phyloP scores from a whole-genome alignment of 805 yeast genomes.

The Cyberlindnera mycetangii region DNA sequence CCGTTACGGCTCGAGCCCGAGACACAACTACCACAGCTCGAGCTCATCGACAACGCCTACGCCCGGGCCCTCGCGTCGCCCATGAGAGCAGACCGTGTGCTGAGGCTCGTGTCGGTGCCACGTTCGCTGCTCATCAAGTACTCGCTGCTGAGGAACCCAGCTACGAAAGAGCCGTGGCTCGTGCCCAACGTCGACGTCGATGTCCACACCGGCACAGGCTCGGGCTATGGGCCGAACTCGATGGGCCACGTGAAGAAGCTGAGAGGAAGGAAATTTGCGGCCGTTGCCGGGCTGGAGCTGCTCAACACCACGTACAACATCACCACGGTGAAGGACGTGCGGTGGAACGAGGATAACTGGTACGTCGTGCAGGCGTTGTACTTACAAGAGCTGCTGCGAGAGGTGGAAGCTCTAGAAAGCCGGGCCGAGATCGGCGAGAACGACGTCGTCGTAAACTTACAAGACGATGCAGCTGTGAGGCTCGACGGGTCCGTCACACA shows the following conservation, averaged over 20 bases:
- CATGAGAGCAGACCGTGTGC: constrained; percentile 37
- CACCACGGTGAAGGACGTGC: constrained; percentile 10
- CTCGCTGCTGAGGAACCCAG: constrained; percentile 9
- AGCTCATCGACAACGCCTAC: not conserved
- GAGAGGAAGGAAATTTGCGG: constrained; percentile 6
- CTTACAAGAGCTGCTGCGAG: constrained; percentile 6
- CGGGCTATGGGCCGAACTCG: constrained; percentile 16
- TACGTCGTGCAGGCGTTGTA: constrained; percentile 14
- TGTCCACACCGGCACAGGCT: constrained; percentile 7
- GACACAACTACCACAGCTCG: not conserved
- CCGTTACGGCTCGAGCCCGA: not conserved
- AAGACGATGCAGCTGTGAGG: not conserved
- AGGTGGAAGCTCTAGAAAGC: not conserved
- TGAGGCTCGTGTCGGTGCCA: constrained; percentile 29
- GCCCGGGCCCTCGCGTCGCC: constrained; percentile 37
- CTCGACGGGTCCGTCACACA: not conserved
- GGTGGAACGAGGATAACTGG: constrained; percentile 14
- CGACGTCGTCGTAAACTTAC: not conserved
- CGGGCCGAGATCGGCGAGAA: not conserved
- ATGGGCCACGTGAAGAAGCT: not conserved
- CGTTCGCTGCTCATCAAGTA: constrained; percentile 8
- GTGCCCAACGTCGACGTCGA: constrained; percentile 14
- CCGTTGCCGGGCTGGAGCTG: constrained; percentile 18
- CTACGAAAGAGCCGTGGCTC: constrained; percentile 7
- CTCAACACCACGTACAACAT: constrained; percentile 10